Conservation (phyloP, 2,329 filamentous ascomycete species). For the Coniochaeta prunicola region DNA sequence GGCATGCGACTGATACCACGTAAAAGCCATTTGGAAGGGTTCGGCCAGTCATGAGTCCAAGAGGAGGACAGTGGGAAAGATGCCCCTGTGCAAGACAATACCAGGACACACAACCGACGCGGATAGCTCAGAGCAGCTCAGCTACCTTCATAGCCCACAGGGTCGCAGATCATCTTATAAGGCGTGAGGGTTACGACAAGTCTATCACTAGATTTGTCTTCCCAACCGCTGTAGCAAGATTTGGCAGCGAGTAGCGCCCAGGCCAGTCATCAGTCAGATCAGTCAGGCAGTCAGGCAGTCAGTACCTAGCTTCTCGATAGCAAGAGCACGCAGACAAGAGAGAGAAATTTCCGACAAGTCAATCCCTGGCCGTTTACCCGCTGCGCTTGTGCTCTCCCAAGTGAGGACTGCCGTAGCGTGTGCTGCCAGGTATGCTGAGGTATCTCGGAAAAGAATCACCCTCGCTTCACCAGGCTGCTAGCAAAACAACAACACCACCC, state of each 20-base stretch:
- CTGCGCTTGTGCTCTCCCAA: slow-evolving; percentile 28
- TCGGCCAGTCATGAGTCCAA: background rate
- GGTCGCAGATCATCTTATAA: slow-evolving; percentile 33
- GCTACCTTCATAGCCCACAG: slow-evolving; percentile 30
- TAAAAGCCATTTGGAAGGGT: background rate
- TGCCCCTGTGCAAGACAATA: slow-evolving; percentile 8
- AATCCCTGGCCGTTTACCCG: slow-evolving; percentile 27
- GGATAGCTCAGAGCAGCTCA: slow-evolving; percentile 18
- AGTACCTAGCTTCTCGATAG: slow-evolving; percentile 69
- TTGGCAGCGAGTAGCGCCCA: slow-evolving; percentile 45
- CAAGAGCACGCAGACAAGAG: slow-evolving; percentile 40
- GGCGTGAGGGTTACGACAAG: slow-evolving; percentile 21
- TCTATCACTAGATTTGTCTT: slow-evolving; percentile 18
- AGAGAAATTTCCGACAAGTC: slow-evolving; percentile 24
- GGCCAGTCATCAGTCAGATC: slow-evolving; percentile 9
- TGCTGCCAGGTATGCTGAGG: slow-evolving; percentile 5
- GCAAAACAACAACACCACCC: background rate
- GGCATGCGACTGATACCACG: background rate
- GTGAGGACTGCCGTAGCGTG: slow-evolving; percentile 29
- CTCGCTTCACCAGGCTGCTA: slow-evolving; percentile 6
- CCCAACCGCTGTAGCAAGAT: slow-evolving; percentile 35
- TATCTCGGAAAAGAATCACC: background rate
- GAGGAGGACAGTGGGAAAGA: slow-evolving; percentile 3
- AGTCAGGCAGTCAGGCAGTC: slow-evolving; percentile 30
- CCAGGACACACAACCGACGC: slow-evolving; percentile 17